Conservation (phyloP, 208 protist genomes). For the Jaenimonas drosophilae region DNA sequence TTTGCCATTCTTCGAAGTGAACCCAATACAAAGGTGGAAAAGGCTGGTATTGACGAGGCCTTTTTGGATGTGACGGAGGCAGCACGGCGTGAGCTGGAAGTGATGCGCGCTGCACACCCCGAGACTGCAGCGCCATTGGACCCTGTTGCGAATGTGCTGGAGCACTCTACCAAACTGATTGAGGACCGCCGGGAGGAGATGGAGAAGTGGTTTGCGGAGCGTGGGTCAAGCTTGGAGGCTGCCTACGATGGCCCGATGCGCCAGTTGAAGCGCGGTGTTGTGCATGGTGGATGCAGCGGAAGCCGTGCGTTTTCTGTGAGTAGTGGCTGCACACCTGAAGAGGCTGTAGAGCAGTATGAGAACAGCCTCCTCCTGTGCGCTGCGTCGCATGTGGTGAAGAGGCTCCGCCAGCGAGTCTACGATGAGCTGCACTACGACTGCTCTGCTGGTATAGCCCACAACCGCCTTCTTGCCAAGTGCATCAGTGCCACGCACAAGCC, state of each 20-base stretch:
- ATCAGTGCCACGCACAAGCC: conserved; percentile 78
- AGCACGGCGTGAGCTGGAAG: conserved; percentile 27
- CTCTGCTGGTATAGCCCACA: conserved; percentile 80
- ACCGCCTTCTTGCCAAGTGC: conserved; percentile 73
- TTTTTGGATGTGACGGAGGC: conserved; percentile 80
- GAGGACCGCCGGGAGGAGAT: conserved; percentile 35
- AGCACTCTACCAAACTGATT: conserved; percentile 39
- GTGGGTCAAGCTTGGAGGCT: conserved; percentile 29
- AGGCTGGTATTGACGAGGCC: conserved; percentile 80
- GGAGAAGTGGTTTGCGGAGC: conserved; percentile 25
- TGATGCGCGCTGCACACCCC: conserved; percentile 9
- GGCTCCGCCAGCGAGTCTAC: conserved; percentile 40
- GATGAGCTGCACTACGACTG: conserved; percentile 73
- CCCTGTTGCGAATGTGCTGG: conserved; percentile 36
- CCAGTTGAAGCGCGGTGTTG: conserved; percentile 17
- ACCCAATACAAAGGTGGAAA: conserved; percentile 42
- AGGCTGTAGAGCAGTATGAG: too few relatives aligned
- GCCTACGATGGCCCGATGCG: conserved; percentile 50
- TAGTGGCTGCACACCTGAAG: background rate
- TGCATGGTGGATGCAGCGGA: conserved; percentile 8
- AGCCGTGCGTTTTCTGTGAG: conserved; percentile 16
- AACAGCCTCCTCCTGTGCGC: conserved; percentile 45
- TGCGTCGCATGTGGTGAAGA: conserved; percentile 51
- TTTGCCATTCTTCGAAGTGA: conserved; percentile 49
- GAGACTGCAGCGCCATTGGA: conserved; percentile 5